These are phyloP conservation scores for Clavispora fructus DNA, from an alignment of 805 yeast species.

Conservation along the genomic window DNA sequence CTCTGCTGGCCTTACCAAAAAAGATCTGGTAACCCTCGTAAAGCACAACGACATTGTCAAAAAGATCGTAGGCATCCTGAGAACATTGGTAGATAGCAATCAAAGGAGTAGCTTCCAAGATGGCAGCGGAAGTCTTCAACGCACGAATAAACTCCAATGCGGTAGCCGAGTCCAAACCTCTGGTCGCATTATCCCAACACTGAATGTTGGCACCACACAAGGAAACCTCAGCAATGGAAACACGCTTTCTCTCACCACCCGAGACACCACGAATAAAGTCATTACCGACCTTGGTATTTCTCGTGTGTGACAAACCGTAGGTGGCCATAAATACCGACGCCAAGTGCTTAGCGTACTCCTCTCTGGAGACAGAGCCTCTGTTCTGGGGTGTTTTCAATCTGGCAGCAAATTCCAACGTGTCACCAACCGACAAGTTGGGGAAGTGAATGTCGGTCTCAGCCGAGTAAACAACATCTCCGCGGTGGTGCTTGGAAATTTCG, in stretches of 20 bases:
- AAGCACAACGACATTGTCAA: conserved; percentile 56
- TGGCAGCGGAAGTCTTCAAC: conserved; percentile 49
- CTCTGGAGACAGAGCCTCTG: conserved; percentile 56
- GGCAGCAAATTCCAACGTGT: conserved; percentile 63
- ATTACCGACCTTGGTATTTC: conserved; percentile 57
- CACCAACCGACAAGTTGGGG: conserved; percentile 63
- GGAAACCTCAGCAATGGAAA: conserved; percentile 61
- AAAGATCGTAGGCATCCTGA: conserved; percentile 55
- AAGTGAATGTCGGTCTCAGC: conserved; percentile 67
- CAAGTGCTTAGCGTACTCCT: conserved; percentile 42
- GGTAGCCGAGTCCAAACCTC: conserved; percentile 68
- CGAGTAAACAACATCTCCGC: conserved; percentile 68
- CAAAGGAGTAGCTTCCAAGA: conserved; percentile 52
- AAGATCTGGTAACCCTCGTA: conserved; percentile 59
- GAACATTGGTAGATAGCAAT: conserved; percentile 68
- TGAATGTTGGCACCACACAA: conserved; percentile 43
- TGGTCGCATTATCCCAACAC: conserved; percentile 67
- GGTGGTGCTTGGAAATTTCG: conserved; percentile 46
- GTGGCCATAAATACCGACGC: conserved; percentile 41
- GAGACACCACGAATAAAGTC: conserved; percentile 65
- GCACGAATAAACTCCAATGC: conserved; percentile 62
- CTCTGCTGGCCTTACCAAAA: conserved; percentile 51
- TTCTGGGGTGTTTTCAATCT: conserved; percentile 55
- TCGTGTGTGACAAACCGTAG: conserved; percentile 50
- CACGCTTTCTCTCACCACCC: conserved; percentile 72